Evolutionary conservation across 148 eudicot species (phyloP).

Genomic region (Agrostemma githago): DNA sequence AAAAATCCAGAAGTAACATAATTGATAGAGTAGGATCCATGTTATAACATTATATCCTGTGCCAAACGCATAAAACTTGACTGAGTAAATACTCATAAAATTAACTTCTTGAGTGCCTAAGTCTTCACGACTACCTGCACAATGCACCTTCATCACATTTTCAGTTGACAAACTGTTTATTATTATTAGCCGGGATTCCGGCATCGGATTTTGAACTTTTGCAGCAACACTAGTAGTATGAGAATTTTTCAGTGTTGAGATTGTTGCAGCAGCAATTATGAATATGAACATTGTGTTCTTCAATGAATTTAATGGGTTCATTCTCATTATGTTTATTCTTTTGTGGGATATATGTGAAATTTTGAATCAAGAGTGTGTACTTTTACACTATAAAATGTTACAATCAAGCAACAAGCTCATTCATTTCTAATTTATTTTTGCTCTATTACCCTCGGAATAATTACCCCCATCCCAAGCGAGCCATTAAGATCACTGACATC

Average conservation of each 20-base stretch:
- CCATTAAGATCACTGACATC: too few species aligned
- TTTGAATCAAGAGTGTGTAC: neutral
- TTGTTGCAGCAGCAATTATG: neutral
- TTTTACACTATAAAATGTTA: too few species aligned
- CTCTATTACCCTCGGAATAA: too few species aligned
- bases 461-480: too few species aligned
- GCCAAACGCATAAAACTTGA: neutral
- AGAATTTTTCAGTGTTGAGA: too few species aligned
- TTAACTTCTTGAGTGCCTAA: neutral
- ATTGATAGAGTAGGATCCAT: too few species aligned
- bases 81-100: neutral
- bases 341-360: neutral
- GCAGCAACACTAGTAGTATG: neutral
- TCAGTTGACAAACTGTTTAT: neutral
- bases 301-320: neutral
- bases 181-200: neutral
- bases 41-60: too few species aligned
- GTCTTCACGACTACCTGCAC: neutral
- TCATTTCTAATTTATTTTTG: too few species aligned
- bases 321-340: neutral
- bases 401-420: too few species aligned
- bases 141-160: neutral
- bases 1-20: too few species aligned
- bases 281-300: neutral
- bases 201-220: neutral